phyloP scores from a whole-genome alignment of 768 basidiomycete species.

The Fistulinella prunicolor region DNA sequence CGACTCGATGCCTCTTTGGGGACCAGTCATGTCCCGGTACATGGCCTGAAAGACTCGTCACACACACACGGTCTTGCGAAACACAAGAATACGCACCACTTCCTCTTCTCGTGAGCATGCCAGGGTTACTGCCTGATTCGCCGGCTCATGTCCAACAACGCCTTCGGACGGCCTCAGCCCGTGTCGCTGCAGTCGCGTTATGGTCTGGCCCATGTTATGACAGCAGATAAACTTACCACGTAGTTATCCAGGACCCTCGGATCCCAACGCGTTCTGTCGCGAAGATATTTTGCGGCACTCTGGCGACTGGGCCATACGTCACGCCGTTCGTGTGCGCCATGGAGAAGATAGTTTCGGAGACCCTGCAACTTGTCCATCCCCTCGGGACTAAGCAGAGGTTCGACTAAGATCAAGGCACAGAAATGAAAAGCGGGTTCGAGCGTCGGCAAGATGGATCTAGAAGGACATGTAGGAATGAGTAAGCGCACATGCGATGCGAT shows the following conservation, averaged over 20 bases:
- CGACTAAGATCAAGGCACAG: conserved; percentile 53
- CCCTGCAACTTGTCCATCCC: conserved; percentile 41
- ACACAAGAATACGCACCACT: conserved; percentile 39
- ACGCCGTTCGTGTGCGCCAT: conserved; percentile 46
- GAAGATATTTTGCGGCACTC: conserved; percentile 39
- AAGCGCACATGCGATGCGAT: not conserved
- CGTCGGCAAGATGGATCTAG: conserved; percentile 53
- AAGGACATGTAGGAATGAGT: conserved; percentile 1
- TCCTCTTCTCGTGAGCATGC: conserved; percentile 64
- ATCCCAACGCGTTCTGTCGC: conserved; percentile 48
- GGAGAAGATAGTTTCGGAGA: conserved; percentile 43
- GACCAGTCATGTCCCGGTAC: conserved; percentile 58
- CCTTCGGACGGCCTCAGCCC: conserved; percentile 42
- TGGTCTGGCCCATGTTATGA: not conserved
- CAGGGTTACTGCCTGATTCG: conserved; percentile 43
- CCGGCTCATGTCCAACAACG: conserved; percentile 22
- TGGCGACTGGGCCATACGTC: conserved; percentile 51
- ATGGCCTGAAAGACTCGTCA: conserved; percentile 45
- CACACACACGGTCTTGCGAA: not conserved
- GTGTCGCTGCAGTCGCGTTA: conserved; percentile 37
- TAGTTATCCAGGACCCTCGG: conserved; percentile 48
- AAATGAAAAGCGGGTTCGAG: conserved; percentile 46
- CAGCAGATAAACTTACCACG: conserved; percentile 39
- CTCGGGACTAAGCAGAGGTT: conserved; percentile 59
- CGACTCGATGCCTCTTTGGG: conserved; percentile 48